Evolutionary conservation across 768 basidiomycete genomes (phyloP), one percentile per base, ranked within the genome.

Genomic region (Suillus alpinus): DNA sequence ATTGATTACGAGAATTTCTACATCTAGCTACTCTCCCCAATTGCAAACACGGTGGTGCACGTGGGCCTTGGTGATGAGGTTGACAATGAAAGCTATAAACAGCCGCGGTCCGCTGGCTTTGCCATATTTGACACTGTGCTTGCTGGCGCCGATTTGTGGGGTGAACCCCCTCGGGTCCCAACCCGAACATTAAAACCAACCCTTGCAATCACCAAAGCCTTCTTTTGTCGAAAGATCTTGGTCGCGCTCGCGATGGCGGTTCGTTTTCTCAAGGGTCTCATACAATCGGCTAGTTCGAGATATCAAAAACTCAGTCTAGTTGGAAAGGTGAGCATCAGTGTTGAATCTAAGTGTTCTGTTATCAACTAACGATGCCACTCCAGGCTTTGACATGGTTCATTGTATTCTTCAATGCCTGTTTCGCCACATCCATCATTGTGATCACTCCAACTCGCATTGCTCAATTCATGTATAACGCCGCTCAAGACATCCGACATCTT

Each of bases 1-100:
- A 61, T 34, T 3, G 53, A 80, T 69, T 66, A 91, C 91, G 87
- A 90, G 74, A 86, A 92, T 74, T 92, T 93, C 75, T 93, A 91
- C 91, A 94, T 47, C 6, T 14, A 47, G 14, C 23, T 26, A 26
- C 46, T 47, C 23, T 16, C 4, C 46, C 8, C 16, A 10, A 29
- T 49, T 49, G 16, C 14, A 49, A 49, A 49, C 7, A 32, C 32
- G 6, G 6, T 32, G 7, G 32, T 16, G 14, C 26, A 49, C 47
- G 47, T 49, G 47, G 47, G 16, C 47, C 2, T 18, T 49, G 47
- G 8, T 49, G 47, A 18, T 26, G 26, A 49, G 47, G 47, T 29
- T 47, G 26, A 26, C 26, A 26, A 26, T 26, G 26, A 29, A 47
- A 16, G 23, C 4, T 9, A 14, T 26, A 18, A 49, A 16, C 16